Conservation (phyloP, 2,329 filamentous ascomycete species). For the Fusarium siculi region DNA sequence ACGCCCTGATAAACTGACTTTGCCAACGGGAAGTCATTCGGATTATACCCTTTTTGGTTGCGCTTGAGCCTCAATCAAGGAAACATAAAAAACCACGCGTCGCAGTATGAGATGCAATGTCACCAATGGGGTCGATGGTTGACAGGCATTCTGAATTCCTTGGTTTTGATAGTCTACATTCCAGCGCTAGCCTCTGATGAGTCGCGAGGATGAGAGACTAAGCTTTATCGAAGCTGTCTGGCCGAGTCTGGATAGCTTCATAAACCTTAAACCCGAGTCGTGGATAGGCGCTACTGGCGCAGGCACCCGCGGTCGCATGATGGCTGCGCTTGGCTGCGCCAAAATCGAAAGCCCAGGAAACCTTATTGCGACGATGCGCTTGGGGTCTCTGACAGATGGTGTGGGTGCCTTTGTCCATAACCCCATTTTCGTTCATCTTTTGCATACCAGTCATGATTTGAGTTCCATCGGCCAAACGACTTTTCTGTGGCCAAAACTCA, state of each 20-base stretch:
- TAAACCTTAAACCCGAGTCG: conserved; percentile 18
- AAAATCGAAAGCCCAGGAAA: conserved; percentile 15
- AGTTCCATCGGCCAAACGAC: conserved; percentile 14
- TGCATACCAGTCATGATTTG: conserved; percentile 29
- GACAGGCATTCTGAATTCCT: not conserved
- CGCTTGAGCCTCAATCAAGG: conserved; percentile 7
- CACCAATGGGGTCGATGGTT: not conserved
- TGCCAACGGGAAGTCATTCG: not conserved
- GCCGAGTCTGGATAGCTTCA: conserved; percentile 15
- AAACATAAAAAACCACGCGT: conserved; percentile 6
- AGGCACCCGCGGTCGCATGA: conserved; percentile 23
- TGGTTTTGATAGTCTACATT: conserved; percentile 24
- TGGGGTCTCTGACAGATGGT: not conserved
- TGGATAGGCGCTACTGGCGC: conserved; percentile 29
- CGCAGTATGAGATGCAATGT: conserved; percentile 7
- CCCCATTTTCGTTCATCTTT: not conserved
- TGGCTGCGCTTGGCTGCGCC: not conserved
- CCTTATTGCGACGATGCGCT: conserved; percentile 14
- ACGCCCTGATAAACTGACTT: not conserved
- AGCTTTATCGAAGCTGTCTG: conserved; percentile 17
- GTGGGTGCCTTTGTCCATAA: not conserved
- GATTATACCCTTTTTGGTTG: conserved; percentile 1
- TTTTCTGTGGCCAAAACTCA: not conserved
- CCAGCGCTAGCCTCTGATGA: conserved; percentile 9
- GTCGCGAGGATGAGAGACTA: conserved; percentile 1